These are phyloP conservation scores for Lachancea kluyveri DNA, from an alignment of 805 yeast species.

Conservation along the genomic window DNA sequence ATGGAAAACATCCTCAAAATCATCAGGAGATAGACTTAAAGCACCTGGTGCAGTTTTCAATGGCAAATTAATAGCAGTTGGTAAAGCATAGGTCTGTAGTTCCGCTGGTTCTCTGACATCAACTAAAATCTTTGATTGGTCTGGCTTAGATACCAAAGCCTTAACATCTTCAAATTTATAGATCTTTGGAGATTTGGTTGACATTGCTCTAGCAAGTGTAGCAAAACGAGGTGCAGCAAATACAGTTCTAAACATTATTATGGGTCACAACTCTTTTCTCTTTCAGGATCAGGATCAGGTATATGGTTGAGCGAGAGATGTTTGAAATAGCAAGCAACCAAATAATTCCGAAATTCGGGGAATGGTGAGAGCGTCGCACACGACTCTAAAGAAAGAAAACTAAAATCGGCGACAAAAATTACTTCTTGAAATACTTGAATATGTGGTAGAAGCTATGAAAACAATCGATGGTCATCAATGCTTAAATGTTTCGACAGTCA, in stretches of 20 bases:
- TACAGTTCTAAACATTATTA: conserved; percentile 5
- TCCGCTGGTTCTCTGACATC: conserved; percentile 95
- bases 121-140: conserved; percentile 51
- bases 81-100: conserved; percentile 64
- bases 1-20: conserved; percentile 75
- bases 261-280: too few relatives aligned
- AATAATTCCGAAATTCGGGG: too few relatives aligned
- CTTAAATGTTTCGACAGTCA: too few relatives aligned
- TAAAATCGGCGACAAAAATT: too few relatives aligned
- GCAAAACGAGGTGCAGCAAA: neutral
- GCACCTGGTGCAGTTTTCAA: conserved; percentile 92
- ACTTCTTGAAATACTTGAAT: too few relatives aligned
- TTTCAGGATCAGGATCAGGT: too few relatives aligned
- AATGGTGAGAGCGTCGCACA: too few relatives aligned
- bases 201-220: conserved; percentile 10
- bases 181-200: conserved; percentile 35
- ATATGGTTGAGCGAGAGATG: too few relatives aligned
- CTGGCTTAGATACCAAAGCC: conserved; percentile 41
- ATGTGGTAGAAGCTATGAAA: too few relatives aligned
- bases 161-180: conserved; percentile 47
- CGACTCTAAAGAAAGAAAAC: too few relatives aligned
- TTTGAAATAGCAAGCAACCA: too few relatives aligned
- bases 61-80: conserved; percentile 82
- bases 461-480: too few relatives aligned
- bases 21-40: conserved; percentile 68